Base-by-base conservation (phyloP, 192 early-diverging fungal species). In the Tieghemiomyces parasiticus region DNA sequence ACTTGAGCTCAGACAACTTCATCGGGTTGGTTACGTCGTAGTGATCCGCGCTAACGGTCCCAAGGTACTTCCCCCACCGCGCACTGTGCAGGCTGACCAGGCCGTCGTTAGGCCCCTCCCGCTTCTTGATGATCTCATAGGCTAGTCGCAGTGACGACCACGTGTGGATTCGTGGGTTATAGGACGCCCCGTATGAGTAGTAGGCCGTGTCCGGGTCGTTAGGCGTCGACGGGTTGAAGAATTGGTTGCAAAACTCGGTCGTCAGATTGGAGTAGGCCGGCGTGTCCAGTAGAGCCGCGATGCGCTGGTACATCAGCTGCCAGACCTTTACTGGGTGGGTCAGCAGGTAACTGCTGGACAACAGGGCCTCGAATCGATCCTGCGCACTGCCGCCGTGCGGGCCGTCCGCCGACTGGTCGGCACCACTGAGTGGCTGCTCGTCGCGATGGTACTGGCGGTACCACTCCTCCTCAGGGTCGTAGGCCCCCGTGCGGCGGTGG, bases 191-290 rank as follows among this genome's bases (percentile, higher is more conserved):
- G 63, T 89, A 88, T 24, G 84, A 86, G 58, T 80, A 81, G 71
- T 97, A 97, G 19, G 81, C 74, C 1, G 92, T 86, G 13, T 66
- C 60, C 0, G 85, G 78, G 34, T 78, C 76, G 61, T 97, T 75
- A 1, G 89, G 91, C 0, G 92, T 95, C 34, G 84, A 74, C 19
- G 79, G 85, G 62, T 97, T 97, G 61, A 97, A 97, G 35, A 81
- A 68, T n/a, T 81, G 77, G 10, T 71, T 70, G 68, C 89, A 91
- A 62, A 86, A 97, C 35, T 89, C 88, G 1, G 83, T 84, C 0
- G 94, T 94, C 22, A 97, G 70, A 58, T 90, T 90, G n/a, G 84
- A 76, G 55, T 93, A 97, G 16, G 91, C 94, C 2, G 91, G 91
- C 22, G 86, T 84, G 55, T 97, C 90, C 33, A 97, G 69, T 3